Evolutionary conservation across 352 stramenopile species (phyloP).

Genomic region (Chrysophaeum taylorii): DNA sequence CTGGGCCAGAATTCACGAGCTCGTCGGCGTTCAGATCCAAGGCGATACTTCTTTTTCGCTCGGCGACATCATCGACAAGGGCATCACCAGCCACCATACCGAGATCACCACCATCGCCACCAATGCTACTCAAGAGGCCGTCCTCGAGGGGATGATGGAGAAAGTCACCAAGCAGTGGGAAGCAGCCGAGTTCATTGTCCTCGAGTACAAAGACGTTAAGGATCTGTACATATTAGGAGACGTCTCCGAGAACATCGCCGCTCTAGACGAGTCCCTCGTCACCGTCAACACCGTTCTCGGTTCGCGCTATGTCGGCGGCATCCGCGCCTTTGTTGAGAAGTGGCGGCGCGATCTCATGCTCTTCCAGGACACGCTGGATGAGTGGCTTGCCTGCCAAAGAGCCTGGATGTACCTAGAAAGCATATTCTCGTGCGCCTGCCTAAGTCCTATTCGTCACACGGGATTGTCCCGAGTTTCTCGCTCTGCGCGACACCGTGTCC

Average conservation of each 20-base stretch:
- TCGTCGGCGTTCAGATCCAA: conserved; percentile 75
- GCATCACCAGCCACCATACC: conserved; percentile 65
- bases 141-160: conserved; percentile 79
- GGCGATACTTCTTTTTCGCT: conserved; percentile 57
- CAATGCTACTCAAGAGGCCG: conserved; percentile 68
- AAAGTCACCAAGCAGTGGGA: conserved; percentile 73
- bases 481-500: no score
- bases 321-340: conserved; percentile 70
- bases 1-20: conserved; percentile 84
- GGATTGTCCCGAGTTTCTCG: no score
- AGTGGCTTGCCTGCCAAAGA: conserved; percentile 80
- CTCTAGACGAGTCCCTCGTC: conserved; percentile 80
- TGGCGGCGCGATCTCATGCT: conserved; percentile 48
- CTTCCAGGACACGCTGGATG: conserved; percentile 66
- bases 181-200: conserved; percentile 76
- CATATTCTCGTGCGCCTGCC: conserved; percentile 79
- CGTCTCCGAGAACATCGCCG: conserved; percentile 71
- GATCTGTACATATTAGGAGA: conserved; percentile 79
- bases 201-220: conserved; percentile 80
- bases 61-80: conserved; percentile 63
- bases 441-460: no score
- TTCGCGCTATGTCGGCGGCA: conserved; percentile 72
- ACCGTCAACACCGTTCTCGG: conserved; percentile 81
- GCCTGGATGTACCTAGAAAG: conserved; percentile 89
- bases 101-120: conserved; percentile 68